Evolutionary conservation across 495 filamentous ascomycete genomes (phyloP).

Genomic region (Pyrenula massariospora): DNA sequence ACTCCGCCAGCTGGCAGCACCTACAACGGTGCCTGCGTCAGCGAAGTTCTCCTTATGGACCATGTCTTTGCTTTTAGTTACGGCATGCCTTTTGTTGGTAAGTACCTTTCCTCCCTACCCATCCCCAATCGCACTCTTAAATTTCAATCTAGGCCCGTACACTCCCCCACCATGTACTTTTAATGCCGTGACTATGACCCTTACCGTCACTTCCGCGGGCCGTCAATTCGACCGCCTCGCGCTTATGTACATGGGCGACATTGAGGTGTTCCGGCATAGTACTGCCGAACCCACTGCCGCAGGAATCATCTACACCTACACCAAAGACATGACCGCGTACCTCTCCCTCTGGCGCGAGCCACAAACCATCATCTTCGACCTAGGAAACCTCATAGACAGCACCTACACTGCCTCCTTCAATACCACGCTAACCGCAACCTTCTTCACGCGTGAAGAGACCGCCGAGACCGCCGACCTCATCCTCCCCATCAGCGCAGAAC

Average conservation of each 20-base stretch:
- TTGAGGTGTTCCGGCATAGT: conserved; percentile 75
- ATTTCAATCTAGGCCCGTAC: conserved; percentile 40
- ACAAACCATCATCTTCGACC: conserved; percentile 74
- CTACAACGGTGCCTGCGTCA: conserved; percentile 33
- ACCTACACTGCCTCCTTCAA: conserved; percentile 74
- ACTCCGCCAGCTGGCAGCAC: conserved; percentile 21
- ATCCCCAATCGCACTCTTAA: conserved; percentile 1
- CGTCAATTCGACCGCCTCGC: conserved; percentile 73
- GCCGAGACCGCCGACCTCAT: conserved; percentile 50
- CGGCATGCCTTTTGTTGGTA: conserved; percentile 66
- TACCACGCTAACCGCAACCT: conserved; percentile 68
- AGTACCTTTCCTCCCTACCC: conserved; percentile 8
- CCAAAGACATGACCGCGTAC: conserved; percentile 76
- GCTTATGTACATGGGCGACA: conserved; percentile 68
- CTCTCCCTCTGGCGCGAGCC: conserved; percentile 50
- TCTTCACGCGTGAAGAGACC: conserved; percentile 43
- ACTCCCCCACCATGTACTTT: conserved; percentile 59
- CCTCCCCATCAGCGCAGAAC: conserved; percentile 60
- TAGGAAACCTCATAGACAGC: conserved; percentile 64
- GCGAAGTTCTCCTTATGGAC: conserved; percentile 46
- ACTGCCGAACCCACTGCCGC: conserved; percentile 67
- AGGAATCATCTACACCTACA: conserved; percentile 66
- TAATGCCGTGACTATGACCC: conserved; percentile 70
- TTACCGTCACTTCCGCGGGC: conserved; percentile 65
- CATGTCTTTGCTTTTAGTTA: conserved; percentile 72